These are phyloP conservation scores for Cystoderma amianthinum DNA, from an alignment of 768 basidiomycete genomes.

Conservation along the genomic window DNA sequence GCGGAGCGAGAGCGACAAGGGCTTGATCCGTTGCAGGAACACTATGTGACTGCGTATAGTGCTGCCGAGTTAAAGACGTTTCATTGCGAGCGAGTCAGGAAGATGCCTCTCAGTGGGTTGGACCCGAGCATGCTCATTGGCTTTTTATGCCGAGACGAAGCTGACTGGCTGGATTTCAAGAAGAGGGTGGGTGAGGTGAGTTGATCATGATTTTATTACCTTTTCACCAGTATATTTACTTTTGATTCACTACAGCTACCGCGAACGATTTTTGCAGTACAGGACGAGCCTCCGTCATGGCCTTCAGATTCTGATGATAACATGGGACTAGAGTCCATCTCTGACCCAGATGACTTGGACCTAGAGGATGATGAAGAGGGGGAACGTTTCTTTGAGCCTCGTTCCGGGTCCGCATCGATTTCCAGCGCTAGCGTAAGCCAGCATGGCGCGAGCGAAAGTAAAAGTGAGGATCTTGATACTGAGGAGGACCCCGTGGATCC, in stretches of 20 bases:
- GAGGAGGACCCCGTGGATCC: slow-evolving; percentile 71
- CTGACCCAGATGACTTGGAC: slow-evolving; percentile 67
- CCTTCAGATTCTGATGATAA: slow-evolving; percentile 66
- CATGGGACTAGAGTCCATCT: slow-evolving; percentile 78
- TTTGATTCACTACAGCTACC: slow-evolving; percentile 32
- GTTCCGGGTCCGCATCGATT: slow-evolving; percentile 36
- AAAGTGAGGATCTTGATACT: slow-evolving; percentile 54
- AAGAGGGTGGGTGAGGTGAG: slow-evolving; percentile 67
- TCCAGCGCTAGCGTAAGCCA: slow-evolving; percentile 25
- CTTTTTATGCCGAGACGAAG: slow-evolving; percentile 78
- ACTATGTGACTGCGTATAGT: slow-evolving; percentile 71
- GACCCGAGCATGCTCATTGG: slow-evolving; percentile 98
- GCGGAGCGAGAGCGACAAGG: slow-evolving; percentile 12
- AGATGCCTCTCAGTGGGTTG: slow-evolving; percentile 86
- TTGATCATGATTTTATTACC: slow-evolving; percentile 7
- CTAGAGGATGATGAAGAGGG: slow-evolving; percentile 29
- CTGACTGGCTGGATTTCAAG: slow-evolving; percentile 81
- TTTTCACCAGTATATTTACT: slow-evolving; percentile 6
- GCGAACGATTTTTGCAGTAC: slow-evolving; percentile 77
- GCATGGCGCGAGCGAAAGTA: slow-evolving; percentile 24
- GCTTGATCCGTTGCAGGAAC: slow-evolving; percentile 45
- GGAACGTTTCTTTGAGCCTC: slow-evolving; percentile 50
- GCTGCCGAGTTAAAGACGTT: slow-evolving; percentile 76
- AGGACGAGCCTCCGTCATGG: slow-evolving; percentile 86
- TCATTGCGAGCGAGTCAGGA: slow-evolving; percentile 94